These are phyloP conservation scores for Pyricularia pennisetigena DNA, from an alignment of 2,329 filamentous ascomycete species.

Conservation along the genomic window DNA sequence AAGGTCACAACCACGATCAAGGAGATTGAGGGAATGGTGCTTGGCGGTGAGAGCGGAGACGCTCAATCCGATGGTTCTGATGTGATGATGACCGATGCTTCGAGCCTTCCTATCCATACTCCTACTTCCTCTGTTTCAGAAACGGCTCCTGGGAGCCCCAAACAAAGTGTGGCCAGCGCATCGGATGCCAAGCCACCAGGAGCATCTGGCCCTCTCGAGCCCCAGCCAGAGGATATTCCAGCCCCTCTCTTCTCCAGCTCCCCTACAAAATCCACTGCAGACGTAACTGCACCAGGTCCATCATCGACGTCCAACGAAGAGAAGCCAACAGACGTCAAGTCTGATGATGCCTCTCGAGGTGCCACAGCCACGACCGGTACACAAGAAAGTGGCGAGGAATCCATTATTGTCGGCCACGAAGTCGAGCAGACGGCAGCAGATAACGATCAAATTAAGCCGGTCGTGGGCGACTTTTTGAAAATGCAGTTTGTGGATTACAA, in stretches of 20 bases:
- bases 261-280: not conserved
- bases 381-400: slow-evolving; percentile 16
- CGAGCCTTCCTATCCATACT: not conserved
- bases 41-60: slow-evolving; percentile 3
- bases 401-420: slow-evolving; percentile 17
- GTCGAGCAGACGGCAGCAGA: slow-evolving; percentile 12
- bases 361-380: slow-evolving; percentile 1
- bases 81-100: not conserved
- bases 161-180: not conserved
- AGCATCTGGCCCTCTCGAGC: not conserved
- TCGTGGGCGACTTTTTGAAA: slow-evolving; percentile 91
- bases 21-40: slow-evolving; percentile 4
- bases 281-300: not conserved
- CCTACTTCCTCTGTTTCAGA: not conserved
- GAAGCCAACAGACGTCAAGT: not conserved
- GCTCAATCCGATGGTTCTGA: not conserved
- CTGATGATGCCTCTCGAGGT: not conserved
- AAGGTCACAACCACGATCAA: slow-evolving; percentile 4
- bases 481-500: slow-evolving; percentile 92
- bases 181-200: not conserved
- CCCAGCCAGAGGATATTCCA: slow-evolving; percentile 47
- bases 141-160: not conserved
- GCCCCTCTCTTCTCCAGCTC: slow-evolving; percentile 44
- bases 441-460: slow-evolving; percentile 39
- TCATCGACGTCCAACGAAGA: not conserved